Percentiles rank a stretch among this genome's conserved stretches.
phyloP scores from a whole-genome alignment of 331 rosid genomes.

The Malus hybrid region DNA sequence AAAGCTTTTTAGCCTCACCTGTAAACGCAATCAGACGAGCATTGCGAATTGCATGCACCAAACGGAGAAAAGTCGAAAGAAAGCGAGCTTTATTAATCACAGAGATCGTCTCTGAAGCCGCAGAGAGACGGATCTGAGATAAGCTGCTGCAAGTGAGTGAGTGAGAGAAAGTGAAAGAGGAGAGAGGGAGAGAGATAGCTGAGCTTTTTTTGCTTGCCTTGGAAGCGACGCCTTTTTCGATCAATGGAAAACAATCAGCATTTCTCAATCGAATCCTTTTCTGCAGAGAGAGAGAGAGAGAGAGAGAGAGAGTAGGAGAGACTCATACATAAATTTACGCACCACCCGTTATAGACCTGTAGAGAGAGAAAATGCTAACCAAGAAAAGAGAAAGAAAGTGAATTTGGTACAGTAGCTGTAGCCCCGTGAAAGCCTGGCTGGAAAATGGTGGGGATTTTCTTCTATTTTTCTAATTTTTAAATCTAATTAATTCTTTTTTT shows the following conservation, averaged over 20 bases:
- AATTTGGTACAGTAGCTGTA: constrained; percentile 3
- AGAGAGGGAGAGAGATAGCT: constrained; percentile 4
- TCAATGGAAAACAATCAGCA: constrained; percentile 35
- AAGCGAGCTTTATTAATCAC: constrained; percentile 3
- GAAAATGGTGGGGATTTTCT: constrained; percentile 3
- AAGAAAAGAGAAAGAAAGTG: not conserved
- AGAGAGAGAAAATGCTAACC: constrained; percentile 10
- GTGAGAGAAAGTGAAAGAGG: constrained; percentile 12
- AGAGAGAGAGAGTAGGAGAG: not conserved
- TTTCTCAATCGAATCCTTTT: constrained; percentile 34
- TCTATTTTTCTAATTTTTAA: not conserved
- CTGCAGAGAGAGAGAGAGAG: not conserved
- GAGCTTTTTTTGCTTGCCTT: constrained; percentile 53
- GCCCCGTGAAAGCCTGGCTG: constrained; percentile 5
- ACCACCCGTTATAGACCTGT: not conserved
- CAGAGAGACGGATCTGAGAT: constrained; percentile 56
- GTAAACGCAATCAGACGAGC: constrained; percentile 35
- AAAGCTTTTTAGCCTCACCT: constrained; percentile 26
- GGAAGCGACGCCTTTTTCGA: constrained; percentile 56
- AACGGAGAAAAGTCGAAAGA: constrained; percentile 16
- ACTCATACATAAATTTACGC: not conserved
- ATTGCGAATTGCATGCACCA: constrained; percentile 40
- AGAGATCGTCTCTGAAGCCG: constrained; percentile 33
- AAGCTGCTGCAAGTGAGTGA: not conserved
- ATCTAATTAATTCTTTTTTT: not conserved